Percentiles rank a stretch among this genome's conserved stretches.
Conservation (phyloP, 2,329 filamentous ascomycete species). For the Aspergillus candidus region DNA sequence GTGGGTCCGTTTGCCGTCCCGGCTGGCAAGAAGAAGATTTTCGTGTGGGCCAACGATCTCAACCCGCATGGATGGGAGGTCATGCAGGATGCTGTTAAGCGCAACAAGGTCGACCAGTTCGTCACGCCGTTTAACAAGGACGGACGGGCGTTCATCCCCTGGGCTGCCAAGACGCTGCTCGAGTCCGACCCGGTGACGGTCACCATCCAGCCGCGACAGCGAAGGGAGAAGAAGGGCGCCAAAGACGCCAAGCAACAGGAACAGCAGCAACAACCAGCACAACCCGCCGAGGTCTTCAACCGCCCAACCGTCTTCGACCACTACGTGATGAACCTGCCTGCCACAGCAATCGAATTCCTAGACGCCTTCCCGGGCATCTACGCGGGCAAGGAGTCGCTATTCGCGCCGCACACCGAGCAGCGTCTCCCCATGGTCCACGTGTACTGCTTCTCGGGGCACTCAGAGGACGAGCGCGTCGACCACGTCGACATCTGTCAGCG, state of each 20-base stretch:
- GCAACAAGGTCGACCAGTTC: conserved; percentile 74
- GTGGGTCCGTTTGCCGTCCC: conserved; percentile 93
- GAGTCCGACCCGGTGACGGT: conserved; percentile 47
- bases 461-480: conserved; percentile 62
- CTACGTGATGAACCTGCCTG: conserved; percentile 97
- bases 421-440: conserved; percentile 78
- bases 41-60: conserved; percentile 95
- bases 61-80: conserved; percentile 81
- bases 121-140: conserved; percentile 78
- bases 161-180: conserved; percentile 55
- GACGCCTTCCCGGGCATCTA: conserved; percentile 74
- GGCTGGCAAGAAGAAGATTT: conserved; percentile 80
- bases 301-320: conserved; percentile 72
- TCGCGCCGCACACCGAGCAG: conserved; percentile 53
- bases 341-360: conserved; percentile 80
- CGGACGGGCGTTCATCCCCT: conserved; percentile 71
- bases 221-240: conserved; percentile 19
- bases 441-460: conserved; percentile 89
- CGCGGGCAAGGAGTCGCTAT: conserved; percentile 60
- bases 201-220: conserved; percentile 37
- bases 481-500: conserved; percentile 58
- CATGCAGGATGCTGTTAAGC: conserved; percentile 61
- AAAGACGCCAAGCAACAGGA: conserved; percentile 15
- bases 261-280: conserved; percentile 26
- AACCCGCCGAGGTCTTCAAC: conserved; percentile 22